Conservation (phyloP, 257 asterid species). For the Anisodus tanguticus region DNA sequence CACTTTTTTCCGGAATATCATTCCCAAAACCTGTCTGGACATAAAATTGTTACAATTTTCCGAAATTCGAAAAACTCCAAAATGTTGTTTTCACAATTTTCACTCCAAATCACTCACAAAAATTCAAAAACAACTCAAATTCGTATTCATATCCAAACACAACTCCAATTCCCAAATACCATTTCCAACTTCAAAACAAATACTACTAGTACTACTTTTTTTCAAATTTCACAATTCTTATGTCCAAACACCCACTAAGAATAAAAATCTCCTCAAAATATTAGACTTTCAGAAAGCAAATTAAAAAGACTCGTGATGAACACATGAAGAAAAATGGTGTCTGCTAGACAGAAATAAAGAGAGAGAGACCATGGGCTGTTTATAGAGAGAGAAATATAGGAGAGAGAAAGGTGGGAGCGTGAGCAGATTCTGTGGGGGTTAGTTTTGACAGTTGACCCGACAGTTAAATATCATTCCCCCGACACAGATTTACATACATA, state of each 20-base stretch:
- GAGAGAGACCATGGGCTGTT: slow-evolving; percentile 31
- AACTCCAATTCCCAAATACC: neutral
- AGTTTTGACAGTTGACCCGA: slow-evolving; percentile 89
- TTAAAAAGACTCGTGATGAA: neutral
- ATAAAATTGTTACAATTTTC: too few species aligned
- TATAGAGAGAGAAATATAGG: neutral
- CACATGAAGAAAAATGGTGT: slow-evolving; percentile 49
- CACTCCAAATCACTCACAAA: neutral
- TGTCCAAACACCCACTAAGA: neutral
- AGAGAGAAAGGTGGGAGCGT: slow-evolving; percentile 53
- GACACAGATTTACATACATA: slow-evolving; percentile 27
- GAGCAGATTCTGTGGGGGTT: slow-evolving; percentile 84
- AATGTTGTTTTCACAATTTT: too few species aligned
- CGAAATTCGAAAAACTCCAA: too few species aligned
- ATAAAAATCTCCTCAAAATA: too few species aligned
- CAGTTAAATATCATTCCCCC: slow-evolving; percentile 53
- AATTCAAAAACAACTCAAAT: neutral
- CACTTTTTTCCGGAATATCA: too few species aligned
- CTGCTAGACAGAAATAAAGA: slow-evolving; percentile 52
- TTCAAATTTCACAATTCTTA: too few species aligned
- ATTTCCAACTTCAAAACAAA: neutral
- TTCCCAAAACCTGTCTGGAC: too few species aligned
- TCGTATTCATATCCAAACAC: too few species aligned
- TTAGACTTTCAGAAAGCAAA: neutral
- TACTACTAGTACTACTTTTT: neutral